Evolutionary conservation across 1,284 basidiomycete species (phyloP).

Genomic region (Fomitiporia mediterranea): DNA sequence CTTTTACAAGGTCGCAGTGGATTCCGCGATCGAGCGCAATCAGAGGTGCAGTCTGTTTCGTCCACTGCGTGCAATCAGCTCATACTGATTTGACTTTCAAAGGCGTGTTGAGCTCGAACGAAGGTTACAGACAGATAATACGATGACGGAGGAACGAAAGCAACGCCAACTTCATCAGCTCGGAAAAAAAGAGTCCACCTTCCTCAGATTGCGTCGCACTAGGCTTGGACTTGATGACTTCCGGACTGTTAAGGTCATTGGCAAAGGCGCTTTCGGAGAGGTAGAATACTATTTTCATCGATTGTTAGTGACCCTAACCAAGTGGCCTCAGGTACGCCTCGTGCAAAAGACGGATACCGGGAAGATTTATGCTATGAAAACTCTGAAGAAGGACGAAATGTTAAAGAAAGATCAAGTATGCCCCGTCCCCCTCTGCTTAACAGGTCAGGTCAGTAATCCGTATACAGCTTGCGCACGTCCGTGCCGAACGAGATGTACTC

Average conservation of each 20-base stretch:
- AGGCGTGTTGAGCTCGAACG: constrained; percentile 94
- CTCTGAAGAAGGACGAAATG: constrained; percentile 97
- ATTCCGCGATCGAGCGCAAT: constrained; percentile 79
- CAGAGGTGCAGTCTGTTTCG: constrained; percentile 39
- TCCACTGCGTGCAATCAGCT: constrained; percentile 15
- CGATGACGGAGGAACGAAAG: constrained; percentile 79
- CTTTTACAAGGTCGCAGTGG: constrained; percentile 93
- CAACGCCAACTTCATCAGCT: constrained; percentile 88
- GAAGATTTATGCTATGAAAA: constrained; percentile 99
- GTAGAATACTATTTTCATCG: constrained; percentile 36
- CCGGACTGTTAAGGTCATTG: constrained; percentile 96
- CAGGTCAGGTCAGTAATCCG: constrained; percentile 2
- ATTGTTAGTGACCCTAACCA: constrained; percentile 1
- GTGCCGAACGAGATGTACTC: constrained; percentile 96
- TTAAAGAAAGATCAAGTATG: constrained; percentile 95
- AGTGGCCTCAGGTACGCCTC: constrained; percentile 66
- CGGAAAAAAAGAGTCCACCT: constrained; percentile 88
- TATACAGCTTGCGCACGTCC: constrained; percentile 87
- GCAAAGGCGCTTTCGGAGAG: constrained; percentile 98
- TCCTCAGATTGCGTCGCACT: constrained; percentile 86
- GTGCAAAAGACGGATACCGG: constrained; percentile 97
- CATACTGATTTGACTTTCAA: constrained; percentile 18
- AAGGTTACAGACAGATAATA: constrained; percentile 70
- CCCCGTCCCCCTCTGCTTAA: constrained; percentile 3
- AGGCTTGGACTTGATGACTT: constrained; percentile 94